Base-by-base conservation (phyloP, 768 basidiomycete genomes). In the Leccinum boreale region DNA sequence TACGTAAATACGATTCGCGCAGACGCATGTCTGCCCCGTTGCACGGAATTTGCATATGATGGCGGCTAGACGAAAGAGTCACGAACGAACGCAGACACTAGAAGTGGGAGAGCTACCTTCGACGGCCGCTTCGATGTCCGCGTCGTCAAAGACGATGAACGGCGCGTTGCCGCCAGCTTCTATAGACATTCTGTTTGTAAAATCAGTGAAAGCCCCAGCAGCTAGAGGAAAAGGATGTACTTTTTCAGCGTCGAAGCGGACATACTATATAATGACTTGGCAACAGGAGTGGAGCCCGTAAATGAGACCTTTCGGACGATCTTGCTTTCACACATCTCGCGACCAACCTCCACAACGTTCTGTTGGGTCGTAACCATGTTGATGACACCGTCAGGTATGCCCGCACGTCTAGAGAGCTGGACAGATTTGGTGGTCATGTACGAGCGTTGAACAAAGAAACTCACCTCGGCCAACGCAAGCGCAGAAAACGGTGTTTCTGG, bases 71-170 rank as follows among this genome's bases (percentile, higher is more conserved):
- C 45, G 53, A 58, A 29, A 6, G 3, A 28, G 35, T 29, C 50
- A 57, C n/a, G 60, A 42, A 33, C 26, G 10, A 21, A 31, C 3
- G 5, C 11, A 19, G 5, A 1, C 15, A 42, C 17, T 7, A 51
- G 44, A 36, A 4, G 21, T 24, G 23, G 1, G 3, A 23, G 28
- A 23, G 59, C 58, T 69, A 82, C 95, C 91, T 62, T 87, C 85
- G 7, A 99, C 92, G 28, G 97, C 97, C 56, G 88, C 85, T 50
- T 94, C 91, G 52, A 99, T 81, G 69, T 98, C 87, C 0, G 94
- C 96, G 67, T 98, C 97, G 61, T 94, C 90, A 70, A 99, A 98
- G 7, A 99, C 90, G 64, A 98, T 97, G 73, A 99, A 94, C 0
- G 96, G 90, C 0, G 95, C 86, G 63, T 98, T 98, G 28, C 97